A percentile compares a stretch with the other conserved stretches of the same genome.
Conservation (phyloP, 805 yeast species). For the Suhomyces kilbournensis region DNA sequence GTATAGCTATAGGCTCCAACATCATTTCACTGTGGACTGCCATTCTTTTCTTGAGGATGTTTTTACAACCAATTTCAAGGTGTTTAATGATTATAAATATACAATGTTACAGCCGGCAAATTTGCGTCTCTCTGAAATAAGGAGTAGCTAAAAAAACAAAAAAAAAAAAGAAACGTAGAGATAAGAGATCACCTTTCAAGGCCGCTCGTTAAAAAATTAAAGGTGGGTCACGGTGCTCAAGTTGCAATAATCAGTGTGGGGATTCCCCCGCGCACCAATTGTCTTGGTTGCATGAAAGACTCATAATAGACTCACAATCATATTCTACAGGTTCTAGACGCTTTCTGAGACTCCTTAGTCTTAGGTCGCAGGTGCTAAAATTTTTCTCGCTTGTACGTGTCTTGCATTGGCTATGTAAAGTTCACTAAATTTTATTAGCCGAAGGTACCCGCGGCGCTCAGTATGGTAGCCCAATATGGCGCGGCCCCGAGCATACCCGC, state of each 20-base stretch:
- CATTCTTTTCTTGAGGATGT: not conserved
- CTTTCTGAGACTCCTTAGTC: not conserved
- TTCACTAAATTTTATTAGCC: not conserved
- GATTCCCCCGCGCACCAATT: not conserved
- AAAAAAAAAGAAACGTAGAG: not conserved
- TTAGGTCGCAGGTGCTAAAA: not conserved
- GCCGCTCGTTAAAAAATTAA: not conserved
- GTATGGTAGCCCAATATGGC: not conserved
- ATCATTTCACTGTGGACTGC: not conserved
- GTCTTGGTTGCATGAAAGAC: not conserved
- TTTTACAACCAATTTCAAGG: not conserved
- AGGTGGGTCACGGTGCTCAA: not conserved
- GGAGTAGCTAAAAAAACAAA: not conserved
- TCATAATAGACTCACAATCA: not conserved
- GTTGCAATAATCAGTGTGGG: not conserved
- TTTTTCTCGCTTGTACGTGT: not conserved
- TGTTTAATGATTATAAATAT: not conserved
- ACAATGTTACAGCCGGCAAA: not conserved
- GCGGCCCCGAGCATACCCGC: not conserved
- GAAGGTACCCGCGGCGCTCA: not conserved
- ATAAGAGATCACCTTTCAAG: conserved; percentile 2
- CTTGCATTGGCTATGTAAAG: not conserved
- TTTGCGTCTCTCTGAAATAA: not conserved
- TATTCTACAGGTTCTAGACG: not conserved
- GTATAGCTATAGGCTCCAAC: conserved; percentile 4